A percentile compares a stretch with the other conserved stretches of the same genome.
phyloP scores from a whole-genome alignment of 2,329 filamentous ascomycete species.

The Alternaria brassicae region DNA sequence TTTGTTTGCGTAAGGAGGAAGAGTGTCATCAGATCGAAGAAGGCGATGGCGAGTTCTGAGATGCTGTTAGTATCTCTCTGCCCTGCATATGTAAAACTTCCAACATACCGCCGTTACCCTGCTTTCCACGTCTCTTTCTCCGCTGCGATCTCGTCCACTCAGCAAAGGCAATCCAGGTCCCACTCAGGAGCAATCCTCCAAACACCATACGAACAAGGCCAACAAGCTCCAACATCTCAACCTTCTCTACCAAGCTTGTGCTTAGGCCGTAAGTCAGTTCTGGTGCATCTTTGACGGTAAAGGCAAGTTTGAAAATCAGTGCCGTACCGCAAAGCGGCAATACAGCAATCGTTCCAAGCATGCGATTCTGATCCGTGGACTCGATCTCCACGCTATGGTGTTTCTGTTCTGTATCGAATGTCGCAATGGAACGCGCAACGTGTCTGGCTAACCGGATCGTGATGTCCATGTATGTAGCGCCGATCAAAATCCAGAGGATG shows the following conservation, averaged over 20 bases:
- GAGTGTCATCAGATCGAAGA: conserved; percentile 71
- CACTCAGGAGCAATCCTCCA: conserved; percentile 43
- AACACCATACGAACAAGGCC: conserved; percentile 48
- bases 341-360: conserved; percentile 41
- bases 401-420: conserved; percentile 27
- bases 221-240: conserved; percentile 49
- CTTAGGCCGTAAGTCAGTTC: conserved; percentile 66
- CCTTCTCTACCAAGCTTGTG: conserved; percentile 55
- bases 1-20: conserved; percentile 88
- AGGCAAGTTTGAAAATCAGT: conserved; percentile 86
- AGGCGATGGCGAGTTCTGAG: conserved; percentile 58
- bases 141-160: conserved; percentile 36
- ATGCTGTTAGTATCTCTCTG: not conserved
- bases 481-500: conserved; percentile 77
- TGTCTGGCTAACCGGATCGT: conserved; percentile 54
- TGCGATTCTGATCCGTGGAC: conserved; percentile 34
- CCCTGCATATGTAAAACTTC: no score
- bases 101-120: conserved; percentile 39
- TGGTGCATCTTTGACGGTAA: conserved; percentile 85
- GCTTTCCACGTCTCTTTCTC: conserved; percentile 16
- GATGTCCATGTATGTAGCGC: conserved; percentile 71
- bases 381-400: conserved; percentile 27
- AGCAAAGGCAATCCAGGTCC: conserved; percentile 37
- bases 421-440: conserved; percentile 37
- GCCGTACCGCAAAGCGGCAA: conserved; percentile 62